These are phyloP conservation scores for Turritis glabra DNA, from an alignment of 345 rosid species.

Conservation along the genomic window DNA sequence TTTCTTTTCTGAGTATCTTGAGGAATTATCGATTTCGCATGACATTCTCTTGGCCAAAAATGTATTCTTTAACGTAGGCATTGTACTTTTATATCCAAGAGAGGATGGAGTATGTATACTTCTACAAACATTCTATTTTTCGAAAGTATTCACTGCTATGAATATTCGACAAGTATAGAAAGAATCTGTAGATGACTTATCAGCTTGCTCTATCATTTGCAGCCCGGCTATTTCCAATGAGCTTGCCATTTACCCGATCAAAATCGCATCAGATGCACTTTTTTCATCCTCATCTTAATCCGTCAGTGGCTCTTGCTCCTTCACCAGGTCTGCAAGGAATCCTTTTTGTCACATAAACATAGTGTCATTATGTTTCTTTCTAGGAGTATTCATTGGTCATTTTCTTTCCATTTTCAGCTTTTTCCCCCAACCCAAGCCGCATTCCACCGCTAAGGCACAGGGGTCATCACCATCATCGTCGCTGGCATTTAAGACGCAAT, in stretches of 20 bases:
- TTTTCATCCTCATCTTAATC: slow-evolving; percentile 46
- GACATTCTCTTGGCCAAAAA: background rate
- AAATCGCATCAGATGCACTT: slow-evolving; percentile 39
- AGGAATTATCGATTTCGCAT: background rate
- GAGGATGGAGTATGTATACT: background rate
- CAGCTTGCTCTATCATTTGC: slow-evolving; percentile 37
- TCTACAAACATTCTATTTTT: background rate
- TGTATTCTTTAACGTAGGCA: background rate
- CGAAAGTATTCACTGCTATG: background rate
- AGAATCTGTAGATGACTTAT: slow-evolving; percentile 20
- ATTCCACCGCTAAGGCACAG: slow-evolving; percentile 46
- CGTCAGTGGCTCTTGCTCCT: slow-evolving; percentile 47
- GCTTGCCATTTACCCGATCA: slow-evolving; percentile 42
- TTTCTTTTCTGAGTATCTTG: slow-evolving; percentile 11
- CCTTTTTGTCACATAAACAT: background rate
- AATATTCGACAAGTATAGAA: background rate
- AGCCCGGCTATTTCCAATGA: slow-evolving; percentile 56
- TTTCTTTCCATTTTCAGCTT: slow-evolving; percentile 45
- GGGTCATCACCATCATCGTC: slow-evolving; percentile 59
- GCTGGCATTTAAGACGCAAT: slow-evolving; percentile 53
- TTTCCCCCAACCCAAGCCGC: slow-evolving; percentile 41
- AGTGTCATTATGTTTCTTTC: slow-evolving; percentile 13
- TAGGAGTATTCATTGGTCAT: slow-evolving; percentile 16
- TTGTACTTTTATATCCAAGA: background rate
- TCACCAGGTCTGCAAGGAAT: slow-evolving; percentile 51